Evolutionary conservation across 371 early-diverging fungal genomes (phyloP).

Genomic region (Saksenaea vasiformis): DNA sequence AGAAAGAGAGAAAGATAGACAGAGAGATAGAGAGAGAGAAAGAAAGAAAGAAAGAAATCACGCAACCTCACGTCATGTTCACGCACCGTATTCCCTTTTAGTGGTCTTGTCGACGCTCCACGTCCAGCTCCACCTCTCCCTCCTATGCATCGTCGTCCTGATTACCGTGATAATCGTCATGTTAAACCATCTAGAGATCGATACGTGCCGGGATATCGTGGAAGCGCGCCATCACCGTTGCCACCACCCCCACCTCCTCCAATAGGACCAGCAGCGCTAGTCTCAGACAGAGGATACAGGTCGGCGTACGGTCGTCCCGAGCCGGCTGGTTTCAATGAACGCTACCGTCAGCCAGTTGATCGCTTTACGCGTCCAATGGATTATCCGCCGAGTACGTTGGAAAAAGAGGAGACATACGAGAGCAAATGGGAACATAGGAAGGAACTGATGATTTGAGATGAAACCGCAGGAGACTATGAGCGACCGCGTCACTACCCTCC

Average conservation of each 20-base stretch:
- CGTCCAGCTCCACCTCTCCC: neutral
- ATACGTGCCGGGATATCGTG: slow-evolving; percentile 6
- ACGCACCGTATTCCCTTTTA: slow-evolving; percentile 7
- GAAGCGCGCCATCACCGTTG: neutral
- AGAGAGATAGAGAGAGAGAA: neutral
- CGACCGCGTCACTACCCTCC: slow-evolving; percentile 1
- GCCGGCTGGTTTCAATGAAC: slow-evolving; percentile 1
- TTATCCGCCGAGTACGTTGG: slow-evolving; percentile 13
- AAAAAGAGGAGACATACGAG: neutral
- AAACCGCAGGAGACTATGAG: slow-evolving; percentile 1
- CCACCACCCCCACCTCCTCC: neutral
- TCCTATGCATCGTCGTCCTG: neutral
- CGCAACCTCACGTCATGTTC: slow-evolving; percentile 3
- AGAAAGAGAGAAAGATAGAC: neutral
- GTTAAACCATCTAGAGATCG: slow-evolving; percentile 6
- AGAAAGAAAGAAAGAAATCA: neutral
- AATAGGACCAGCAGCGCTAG: slow-evolving; percentile 1
- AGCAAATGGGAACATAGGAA: neutral
- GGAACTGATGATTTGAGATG: slow-evolving; percentile 6
- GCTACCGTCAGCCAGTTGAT: slow-evolving; percentile 3
- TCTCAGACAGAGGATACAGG: neutral
- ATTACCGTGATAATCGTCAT: slow-evolving; percentile 3
- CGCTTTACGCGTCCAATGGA: slow-evolving; percentile 1
- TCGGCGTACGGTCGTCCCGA: neutral
- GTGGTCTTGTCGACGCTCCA: slow-evolving; percentile 4